phyloP scores from a whole-genome alignment of 768 basidiomycete species.

The Rhizopogon sp. region DNA sequence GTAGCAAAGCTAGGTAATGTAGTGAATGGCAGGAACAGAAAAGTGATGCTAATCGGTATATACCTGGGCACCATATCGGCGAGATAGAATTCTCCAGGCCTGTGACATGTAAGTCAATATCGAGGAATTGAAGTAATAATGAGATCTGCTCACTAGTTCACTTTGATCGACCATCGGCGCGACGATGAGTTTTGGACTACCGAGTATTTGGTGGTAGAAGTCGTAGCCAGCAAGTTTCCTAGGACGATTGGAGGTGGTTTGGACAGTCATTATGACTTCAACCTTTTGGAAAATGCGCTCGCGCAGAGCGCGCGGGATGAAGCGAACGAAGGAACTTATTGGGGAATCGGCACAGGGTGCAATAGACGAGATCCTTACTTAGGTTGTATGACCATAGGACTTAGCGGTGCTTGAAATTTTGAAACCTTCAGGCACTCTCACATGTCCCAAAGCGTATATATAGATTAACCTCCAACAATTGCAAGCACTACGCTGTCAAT shows the following conservation, averaged over 20 bases:
- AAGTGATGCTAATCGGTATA: neutral
- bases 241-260: neutral
- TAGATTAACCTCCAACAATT: too few species aligned
- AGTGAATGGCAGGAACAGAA: slow-evolving; percentile 9
- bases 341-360: neutral
- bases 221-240: slow-evolving; percentile 50
- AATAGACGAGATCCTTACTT: neutral
- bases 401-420: too few species aligned
- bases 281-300: neutral
- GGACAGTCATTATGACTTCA: neutral
- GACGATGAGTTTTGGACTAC: slow-evolving; percentile 84
- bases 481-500: too few species aligned
- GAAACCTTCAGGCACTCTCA: too few species aligned
- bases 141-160: slow-evolving; percentile 66
- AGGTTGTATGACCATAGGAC: too few species aligned
- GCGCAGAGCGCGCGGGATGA: neutral
- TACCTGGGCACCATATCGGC: slow-evolving; percentile 80
- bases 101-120: slow-evolving; percentile 23
- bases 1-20: slow-evolving; percentile 62
- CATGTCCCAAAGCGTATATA: too few species aligned
- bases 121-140: neutral
- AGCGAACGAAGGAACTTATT: neutral
- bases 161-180: slow-evolving; percentile 99
- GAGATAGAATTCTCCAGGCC: slow-evolving; percentile 87
- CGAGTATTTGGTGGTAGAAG: slow-evolving; percentile 74